Percentiles rank a stretch among this genome's conserved stretches.
Conservation (phyloP, 2,329 filamentous ascomycete genomes). For the Clonostachys byssicola region DNA sequence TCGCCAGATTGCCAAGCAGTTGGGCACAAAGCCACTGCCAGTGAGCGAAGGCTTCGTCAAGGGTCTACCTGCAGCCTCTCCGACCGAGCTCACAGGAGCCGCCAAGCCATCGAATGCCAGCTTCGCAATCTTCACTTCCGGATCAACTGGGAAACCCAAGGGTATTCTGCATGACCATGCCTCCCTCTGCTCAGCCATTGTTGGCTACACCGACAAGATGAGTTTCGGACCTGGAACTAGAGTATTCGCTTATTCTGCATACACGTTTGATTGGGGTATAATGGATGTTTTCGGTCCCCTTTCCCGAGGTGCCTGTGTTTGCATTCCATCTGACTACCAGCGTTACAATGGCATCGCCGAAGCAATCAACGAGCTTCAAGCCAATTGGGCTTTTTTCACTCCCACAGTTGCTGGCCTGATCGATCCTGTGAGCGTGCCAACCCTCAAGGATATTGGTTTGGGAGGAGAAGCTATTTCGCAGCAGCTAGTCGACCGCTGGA, state of each 20-base stretch:
- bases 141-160: conserved; percentile 6
- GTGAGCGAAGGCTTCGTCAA: no score
- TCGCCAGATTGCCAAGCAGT: no score
- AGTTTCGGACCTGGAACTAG: conserved; percentile 13
- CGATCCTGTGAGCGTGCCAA: conserved; percentile 8
- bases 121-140: conserved; percentile 3
- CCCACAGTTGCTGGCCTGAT: conserved; percentile 12
- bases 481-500: neutral
- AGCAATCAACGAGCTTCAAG: neutral
- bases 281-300: conserved; percentile 5
- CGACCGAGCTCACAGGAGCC: no score
- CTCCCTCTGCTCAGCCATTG: conserved; percentile 18
- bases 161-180: conserved; percentile 5
- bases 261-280: conserved; percentile 6
- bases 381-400: conserved; percentile 3
- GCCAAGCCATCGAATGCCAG: conserved; percentile 13
- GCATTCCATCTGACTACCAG: conserved; percentile 8
- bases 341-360: conserved; percentile 4
- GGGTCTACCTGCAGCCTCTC: no score
- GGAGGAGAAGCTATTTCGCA: conserved; percentile 14
- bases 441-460: conserved; percentile 9
- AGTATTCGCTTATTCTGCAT: conserved; percentile 38
- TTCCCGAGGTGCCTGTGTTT: conserved; percentile 6
- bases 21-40: no score
- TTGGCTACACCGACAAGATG: conserved; percentile 31